Evolutionary conservation across 2,329 filamentous ascomycete species (phyloP).

Genomic region (Nannizziopsis barbatae): DNA sequence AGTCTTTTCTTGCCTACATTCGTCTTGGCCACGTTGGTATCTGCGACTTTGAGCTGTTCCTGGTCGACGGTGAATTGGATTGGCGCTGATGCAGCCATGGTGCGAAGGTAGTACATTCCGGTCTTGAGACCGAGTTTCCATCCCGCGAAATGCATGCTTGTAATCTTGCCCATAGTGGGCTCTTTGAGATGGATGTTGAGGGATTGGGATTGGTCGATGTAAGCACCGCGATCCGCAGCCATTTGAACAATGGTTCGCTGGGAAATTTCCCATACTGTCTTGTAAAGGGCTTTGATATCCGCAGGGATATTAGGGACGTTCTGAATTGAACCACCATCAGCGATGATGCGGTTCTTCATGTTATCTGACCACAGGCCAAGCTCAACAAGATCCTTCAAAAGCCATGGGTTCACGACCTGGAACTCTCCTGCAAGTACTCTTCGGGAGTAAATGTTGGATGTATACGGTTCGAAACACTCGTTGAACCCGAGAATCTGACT

Average conservation of each 20-base stretch:
- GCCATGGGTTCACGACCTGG: conserved; percentile 98
- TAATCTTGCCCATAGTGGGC: conserved; percentile 99
- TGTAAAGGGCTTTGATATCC: conserved; percentile 94
- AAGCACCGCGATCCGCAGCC: conserved; percentile 95
- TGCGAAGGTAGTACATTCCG: conserved; percentile 99
- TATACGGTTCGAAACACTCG: conserved; percentile 99
- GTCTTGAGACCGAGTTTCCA: conserved; percentile 99
- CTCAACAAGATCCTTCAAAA: conserved; percentile 95
- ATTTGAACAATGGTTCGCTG: conserved; percentile 94
- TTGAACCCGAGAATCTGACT: conserved; percentile 98
- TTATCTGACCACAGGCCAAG: conserved; percentile 97
- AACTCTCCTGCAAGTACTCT: conserved; percentile 97
- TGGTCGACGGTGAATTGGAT: conserved; percentile 99
- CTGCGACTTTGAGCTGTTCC: conserved; percentile 77
- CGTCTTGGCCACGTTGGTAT: conserved; percentile 61
- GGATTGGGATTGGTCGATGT: conserved; percentile 97
- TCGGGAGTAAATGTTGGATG: conserved; percentile 98
- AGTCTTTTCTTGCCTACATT: conserved; percentile 55
- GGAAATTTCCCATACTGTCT: conserved; percentile 99
- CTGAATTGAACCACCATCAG: conserved; percentile 89
- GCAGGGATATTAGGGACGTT: conserved; percentile 93
- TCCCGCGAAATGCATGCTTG: conserved; percentile 96
- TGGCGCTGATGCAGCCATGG: conserved; percentile 88
- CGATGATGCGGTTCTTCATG: conserved; percentile 99
- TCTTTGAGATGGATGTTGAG: conserved; percentile 99